Base-by-base conservation (phyloP, 2,329 filamentous ascomycete species). In the Fusarium sp. region DNA sequence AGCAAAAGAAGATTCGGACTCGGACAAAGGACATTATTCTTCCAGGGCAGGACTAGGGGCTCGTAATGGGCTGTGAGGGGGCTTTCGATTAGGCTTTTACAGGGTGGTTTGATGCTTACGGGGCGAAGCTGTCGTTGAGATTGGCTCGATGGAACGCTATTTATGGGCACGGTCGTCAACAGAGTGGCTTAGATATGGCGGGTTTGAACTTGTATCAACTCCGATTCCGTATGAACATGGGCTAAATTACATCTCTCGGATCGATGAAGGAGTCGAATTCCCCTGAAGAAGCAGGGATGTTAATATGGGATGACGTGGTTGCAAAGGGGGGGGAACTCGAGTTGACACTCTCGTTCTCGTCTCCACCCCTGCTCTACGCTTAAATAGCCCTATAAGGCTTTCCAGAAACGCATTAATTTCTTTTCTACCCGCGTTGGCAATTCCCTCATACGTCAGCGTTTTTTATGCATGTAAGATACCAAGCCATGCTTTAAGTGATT, bases 81-180 rank as follows among this genome's bases (percentile, higher is more conserved):
- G 24, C 16, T n/a, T 20, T 54, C 48, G 27, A 54, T 54, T 54
- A 54, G 48, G 48, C 27, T 31, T 31, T 54, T 54, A 29, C 48
- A 54, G 48, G 48, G 18, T 54, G 27, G 14, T 37, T 20, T 45
- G 41, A 37, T 57, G 54, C 54, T 57, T 22, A 57, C 31, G 54
- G 54, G 48, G 54, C 54, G 54, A 35, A 22, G 54, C 54, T 35
- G n/a, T 35, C n/a, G 20, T 57, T 24, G 31, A 57, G 54, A 57
- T 57, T 57, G 29, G 54, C 54, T 35, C 31, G 33, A 57, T 57
- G 29, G n/a, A 35, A 35, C 31, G 20, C 54, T 57, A 57, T 57
- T 35, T 57, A 35, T 57, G 54, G 54, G 54, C 54, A 57, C 33
- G 54, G 29, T 57, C 54, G 54, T 57, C 54, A 35, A 57, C 33